A percentile compares a stretch with the other conserved stretches of the same genome.
Evolutionary conservation across 331 rosid genomes (phyloP).

Genomic region (Acacia concinna): DNA sequence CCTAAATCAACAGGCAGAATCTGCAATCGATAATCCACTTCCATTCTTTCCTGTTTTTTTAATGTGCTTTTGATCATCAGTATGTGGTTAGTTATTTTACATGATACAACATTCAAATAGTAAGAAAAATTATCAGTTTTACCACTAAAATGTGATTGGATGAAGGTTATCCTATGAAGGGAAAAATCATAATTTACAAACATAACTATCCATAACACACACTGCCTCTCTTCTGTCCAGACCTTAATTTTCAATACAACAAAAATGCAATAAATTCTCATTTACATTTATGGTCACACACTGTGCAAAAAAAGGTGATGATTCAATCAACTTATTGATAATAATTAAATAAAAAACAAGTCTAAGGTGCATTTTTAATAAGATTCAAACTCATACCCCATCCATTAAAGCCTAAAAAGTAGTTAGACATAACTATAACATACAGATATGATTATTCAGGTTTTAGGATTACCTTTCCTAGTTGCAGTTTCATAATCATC

Average conservation of each 20-base stretch:
- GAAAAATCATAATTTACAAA: neutral
- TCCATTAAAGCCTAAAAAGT: neutral
- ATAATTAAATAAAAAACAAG: neutral
- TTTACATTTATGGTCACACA: neutral
- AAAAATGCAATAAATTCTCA: neutral
- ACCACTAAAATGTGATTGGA: neutral
- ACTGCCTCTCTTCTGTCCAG: neutral
- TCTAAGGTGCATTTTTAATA: neutral
- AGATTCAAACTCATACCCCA: neutral
- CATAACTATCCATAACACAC: neutral
- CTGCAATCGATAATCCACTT: neutral
- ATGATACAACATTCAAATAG: neutral
- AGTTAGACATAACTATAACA: neutral
- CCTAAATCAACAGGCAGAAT: neutral
- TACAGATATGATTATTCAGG: neutral
- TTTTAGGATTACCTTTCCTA: conserved; percentile 43
- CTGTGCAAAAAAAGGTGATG: neutral
- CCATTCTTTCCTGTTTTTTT: neutral
- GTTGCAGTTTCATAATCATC: conserved; percentile 62
- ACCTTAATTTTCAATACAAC: neutral
- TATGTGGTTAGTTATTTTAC: neutral
- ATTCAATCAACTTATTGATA: neutral
- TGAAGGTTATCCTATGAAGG: neutral
- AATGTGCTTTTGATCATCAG: neutral
- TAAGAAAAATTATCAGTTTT: neutral